Evolutionary conservation across 805 yeast genomes (phyloP).

Genomic region (Soucietia sequanensis): DNA sequence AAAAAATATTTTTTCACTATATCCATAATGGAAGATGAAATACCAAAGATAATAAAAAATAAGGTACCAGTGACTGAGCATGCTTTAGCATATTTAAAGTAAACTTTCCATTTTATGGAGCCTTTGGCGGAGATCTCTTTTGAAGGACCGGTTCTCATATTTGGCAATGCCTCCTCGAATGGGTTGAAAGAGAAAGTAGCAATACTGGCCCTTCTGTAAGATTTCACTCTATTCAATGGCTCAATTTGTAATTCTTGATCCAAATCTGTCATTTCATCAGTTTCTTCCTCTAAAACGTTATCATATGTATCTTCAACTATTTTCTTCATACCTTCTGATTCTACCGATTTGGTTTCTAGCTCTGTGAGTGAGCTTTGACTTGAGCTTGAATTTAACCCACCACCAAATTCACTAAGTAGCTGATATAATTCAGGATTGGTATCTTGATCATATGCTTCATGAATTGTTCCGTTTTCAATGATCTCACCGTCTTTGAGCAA

Average conservation of each 20-base stretch:
- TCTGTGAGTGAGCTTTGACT: conserved; percentile 4
- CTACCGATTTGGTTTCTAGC: conserved; percentile 3
- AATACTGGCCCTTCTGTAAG: conserved; percentile 55
- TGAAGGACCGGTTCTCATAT: conserved; percentile 39
- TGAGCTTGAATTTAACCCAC: background rate
- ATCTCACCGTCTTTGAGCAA: conserved; percentile 56
- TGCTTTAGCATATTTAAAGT: conserved; percentile 55
- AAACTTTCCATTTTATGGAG: conserved; percentile 53
- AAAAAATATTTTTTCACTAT: conserved; percentile 60
- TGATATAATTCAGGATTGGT: conserved; percentile 26
- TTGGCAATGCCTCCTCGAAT: conserved; percentile 26
- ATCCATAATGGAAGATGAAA: conserved; percentile 24
- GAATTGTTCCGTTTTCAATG: conserved; percentile 45
- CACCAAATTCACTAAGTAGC: conserved; percentile 39
- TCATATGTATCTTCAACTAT: conserved; percentile 6
- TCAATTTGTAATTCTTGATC: too few relatives aligned
- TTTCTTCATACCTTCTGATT: conserved; percentile 8
- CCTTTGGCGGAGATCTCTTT: conserved; percentile 53
- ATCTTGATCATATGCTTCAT: conserved; percentile 17
- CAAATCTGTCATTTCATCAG: conserved; percentile 8
- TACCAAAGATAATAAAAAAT: background rate
- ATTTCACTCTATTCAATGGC: conserved; percentile 2
- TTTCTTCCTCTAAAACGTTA: conserved; percentile 12
- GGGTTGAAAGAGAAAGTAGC: conserved; percentile 55
- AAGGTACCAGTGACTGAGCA: conserved; percentile 53